Evolutionary conservation across 129 eudicot genomes (phyloP).

Genomic region (Apium graveolens): DNA sequence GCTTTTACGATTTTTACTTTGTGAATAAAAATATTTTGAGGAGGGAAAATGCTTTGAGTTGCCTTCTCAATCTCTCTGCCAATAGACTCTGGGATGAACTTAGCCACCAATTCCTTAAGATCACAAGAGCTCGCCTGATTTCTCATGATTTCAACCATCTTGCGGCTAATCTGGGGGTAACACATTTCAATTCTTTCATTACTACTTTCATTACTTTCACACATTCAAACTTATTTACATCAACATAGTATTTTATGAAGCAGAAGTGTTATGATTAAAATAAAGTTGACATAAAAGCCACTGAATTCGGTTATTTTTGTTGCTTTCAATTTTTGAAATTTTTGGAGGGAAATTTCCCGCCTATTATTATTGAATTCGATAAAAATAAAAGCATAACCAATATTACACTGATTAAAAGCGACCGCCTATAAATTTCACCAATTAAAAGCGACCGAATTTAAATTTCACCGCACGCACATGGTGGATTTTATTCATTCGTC

Average conservation of each 20-base stretch:
- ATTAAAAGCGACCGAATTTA: too few species aligned
- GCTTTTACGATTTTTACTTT: slow-evolving; percentile 18
- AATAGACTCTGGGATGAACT: slow-evolving; percentile 18
- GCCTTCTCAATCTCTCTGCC: slow-evolving; percentile 22
- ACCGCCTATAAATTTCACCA: too few species aligned
- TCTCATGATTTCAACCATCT: slow-evolving; percentile 16
- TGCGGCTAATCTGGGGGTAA: slow-evolving; percentile 15
- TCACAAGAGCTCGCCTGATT: slow-evolving; percentile 19
- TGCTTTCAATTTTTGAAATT: too few species aligned
- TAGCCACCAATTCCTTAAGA: slow-evolving; percentile 12
- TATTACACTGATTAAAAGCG: too few species aligned
- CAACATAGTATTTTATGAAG: neutral
- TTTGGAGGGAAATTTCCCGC: too few species aligned
- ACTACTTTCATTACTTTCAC: neutral
- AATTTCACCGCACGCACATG: too few species aligned
- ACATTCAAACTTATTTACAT: neutral
- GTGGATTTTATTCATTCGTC: too few species aligned
- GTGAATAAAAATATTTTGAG: slow-evolving; percentile 10
- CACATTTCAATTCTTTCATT: neutral
- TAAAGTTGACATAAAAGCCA: too few species aligned
- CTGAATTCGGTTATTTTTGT: too few species aligned
- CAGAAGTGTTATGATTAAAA: too few species aligned
- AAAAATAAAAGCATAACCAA: too few species aligned
- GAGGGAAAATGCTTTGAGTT: slow-evolving; percentile 17
- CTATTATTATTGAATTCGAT: too few species aligned